Evolutionary conservation across 176 grass and related monocot species (phyloP), one percentile per base, ranked within the genome.

Genomic region (Tillandsia leiboldiana): DNA sequence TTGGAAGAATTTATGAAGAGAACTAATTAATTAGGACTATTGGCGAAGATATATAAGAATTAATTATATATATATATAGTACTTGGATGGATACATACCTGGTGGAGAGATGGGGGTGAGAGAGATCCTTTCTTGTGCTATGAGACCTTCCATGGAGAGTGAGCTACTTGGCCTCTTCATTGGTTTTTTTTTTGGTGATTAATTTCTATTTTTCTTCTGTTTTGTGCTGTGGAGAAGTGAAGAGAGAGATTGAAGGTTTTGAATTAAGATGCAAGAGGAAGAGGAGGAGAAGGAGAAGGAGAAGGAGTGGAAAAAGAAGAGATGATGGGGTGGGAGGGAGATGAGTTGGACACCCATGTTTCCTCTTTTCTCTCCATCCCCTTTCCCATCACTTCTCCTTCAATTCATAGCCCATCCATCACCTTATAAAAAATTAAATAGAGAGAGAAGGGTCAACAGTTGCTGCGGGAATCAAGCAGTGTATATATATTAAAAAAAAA

Each of bases 141-240:
- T 8, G 26, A 12, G 53, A 82, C 84, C 84, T 87, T 42, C 51
- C 70, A 57, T 63, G 52, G 80, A 67, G 53, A 77, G 64, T 73
- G 71, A 81, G 68, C 61, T 58, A n/a, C 53, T 70, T 56, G 72
- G 82, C 73, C 82, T 88, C 82, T 80, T 92, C 89, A 88, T 92
- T 29, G 49, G 15, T 69, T 50, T 26, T 47, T 67, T 68, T 28
- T 20, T 33, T 3, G 33, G 33, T 6, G 33, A 7, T 42, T 42
- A 42, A 7, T 42, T 42, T 42, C 33, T 42, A 42, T 7, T 7
- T 42, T 42, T 42, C 33, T 42, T 42, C 33, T 42, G 7, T 6
- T 42, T 42, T 42, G 33, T 42, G 33, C 4, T 42, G 33, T 42
- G 33, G 33, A 42, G 33, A 42, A 42, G 33, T 6, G 33, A 42